A percentile compares a stretch with the other conserved stretches of the same genome.
phyloP scores from a whole-genome alignment of 2,329 filamentous ascomycete genomes.

The Davidsoniella eucalypti region DNA sequence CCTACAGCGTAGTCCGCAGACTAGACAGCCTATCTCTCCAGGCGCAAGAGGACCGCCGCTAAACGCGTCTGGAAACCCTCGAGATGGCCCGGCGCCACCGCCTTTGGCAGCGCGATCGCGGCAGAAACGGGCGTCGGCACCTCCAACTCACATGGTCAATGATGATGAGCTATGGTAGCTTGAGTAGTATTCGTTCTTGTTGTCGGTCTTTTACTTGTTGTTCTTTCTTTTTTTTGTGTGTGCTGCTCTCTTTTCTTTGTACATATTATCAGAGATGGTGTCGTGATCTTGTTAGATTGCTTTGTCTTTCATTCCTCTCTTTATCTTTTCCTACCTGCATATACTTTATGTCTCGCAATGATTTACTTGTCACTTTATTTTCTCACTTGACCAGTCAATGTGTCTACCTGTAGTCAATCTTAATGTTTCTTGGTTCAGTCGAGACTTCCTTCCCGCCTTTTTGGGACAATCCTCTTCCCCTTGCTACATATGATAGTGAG shows the following conservation, averaged over 20 bases:
- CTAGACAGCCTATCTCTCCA: background rate
- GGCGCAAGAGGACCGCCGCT: constrained; percentile 4
- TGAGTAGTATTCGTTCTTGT: background rate
- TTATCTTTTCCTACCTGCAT: too few relatives aligned
- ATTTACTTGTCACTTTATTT: too few relatives aligned
- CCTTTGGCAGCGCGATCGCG: background rate
- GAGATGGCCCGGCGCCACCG: constrained; percentile 5
- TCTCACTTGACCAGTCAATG: too few relatives aligned
- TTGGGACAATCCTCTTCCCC: too few relatives aligned
- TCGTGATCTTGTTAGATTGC: too few relatives aligned
- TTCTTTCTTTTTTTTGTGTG: background rate
- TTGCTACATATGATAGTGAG: too few relatives aligned
- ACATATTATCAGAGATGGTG: background rate
- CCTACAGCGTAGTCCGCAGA: background rate
- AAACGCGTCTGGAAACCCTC: constrained; percentile 3
- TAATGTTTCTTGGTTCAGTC: too few relatives aligned
- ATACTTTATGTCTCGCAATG: too few relatives aligned
- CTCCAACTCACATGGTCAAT: constrained; percentile 11
- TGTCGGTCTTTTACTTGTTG: background rate
- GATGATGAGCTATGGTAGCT: constrained; percentile 12
- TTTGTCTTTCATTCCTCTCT: too few relatives aligned
- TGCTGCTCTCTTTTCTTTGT: constrained; percentile 2
- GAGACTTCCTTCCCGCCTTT: too few relatives aligned
- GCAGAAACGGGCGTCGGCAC: constrained; percentile 2
- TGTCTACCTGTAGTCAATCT: too few relatives aligned